Conservation (phyloP, 169 alveolate species). For the Cryptosporidium sp. region DNA sequence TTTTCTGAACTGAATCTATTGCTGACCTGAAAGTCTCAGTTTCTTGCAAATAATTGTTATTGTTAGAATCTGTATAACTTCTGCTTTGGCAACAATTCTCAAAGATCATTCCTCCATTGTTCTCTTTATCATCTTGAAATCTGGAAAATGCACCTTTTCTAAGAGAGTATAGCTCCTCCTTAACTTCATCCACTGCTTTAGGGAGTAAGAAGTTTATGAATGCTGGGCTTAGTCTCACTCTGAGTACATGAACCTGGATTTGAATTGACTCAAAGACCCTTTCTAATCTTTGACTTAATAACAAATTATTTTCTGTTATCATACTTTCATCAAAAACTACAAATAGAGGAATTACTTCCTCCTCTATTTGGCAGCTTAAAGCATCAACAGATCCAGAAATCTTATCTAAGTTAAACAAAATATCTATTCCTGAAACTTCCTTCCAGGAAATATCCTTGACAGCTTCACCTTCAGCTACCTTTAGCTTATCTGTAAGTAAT, state of each 20-base stretch:
- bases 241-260: slow-evolving; percentile 18
- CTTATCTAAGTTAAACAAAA: background rate
- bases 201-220: slow-evolving; percentile 51
- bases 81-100: slow-evolving; percentile 6
- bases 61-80: background rate
- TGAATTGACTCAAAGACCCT: slow-evolving; percentile 42
- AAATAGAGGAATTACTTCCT: background rate
- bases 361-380: slow-evolving; percentile 7
- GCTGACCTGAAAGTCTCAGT: background rate
- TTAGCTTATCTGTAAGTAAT: background rate
- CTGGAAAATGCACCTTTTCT: slow-evolving; percentile 20
- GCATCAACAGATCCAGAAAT: background rate
- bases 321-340: background rate
- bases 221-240: slow-evolving; percentile 33
- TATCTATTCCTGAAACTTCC: background rate
- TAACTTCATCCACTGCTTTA: slow-evolving; percentile 40
- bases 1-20: background rate
- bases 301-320: background rate
- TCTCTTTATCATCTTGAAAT: background rate
- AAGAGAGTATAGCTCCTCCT: slow-evolving; percentile 25
- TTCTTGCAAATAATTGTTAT: background rate
- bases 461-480: background rate
- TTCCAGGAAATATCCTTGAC: slow-evolving; percentile 2
- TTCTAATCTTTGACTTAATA: slow-evolving; percentile 32
- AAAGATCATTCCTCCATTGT: background rate